Percentiles rank a stretch among this genome's conserved stretches.
phyloP scores from a whole-genome alignment of 805 yeast genomes.

The Soucietia sequanensis region DNA sequence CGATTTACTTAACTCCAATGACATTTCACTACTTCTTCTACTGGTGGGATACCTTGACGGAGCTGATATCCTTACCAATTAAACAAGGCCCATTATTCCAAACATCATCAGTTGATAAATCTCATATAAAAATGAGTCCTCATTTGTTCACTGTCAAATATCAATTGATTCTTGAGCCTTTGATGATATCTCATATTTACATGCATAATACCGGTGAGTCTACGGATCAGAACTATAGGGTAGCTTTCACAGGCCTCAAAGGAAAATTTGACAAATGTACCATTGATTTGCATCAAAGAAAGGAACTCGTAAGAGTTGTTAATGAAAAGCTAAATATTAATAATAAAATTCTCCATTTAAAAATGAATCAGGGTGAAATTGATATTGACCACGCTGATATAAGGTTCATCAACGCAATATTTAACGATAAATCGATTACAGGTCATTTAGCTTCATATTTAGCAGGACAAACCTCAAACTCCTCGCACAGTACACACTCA shows the following conservation, averaged over 20 bases:
- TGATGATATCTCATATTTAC: conserved; percentile 36
- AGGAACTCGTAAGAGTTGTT: conserved; percentile 33
- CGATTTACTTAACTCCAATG: conserved; percentile 39
- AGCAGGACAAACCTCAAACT: conserved; percentile 1
- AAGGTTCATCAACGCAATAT: conserved; percentile 61
- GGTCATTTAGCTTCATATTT: conserved; percentile 22
- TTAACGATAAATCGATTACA: conserved; percentile 50
- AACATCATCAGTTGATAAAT: conserved; percentile 13
- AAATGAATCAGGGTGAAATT: conserved; percentile 66
- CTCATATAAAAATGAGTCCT: conserved; percentile 35
- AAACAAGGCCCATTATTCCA: conserved; percentile 34
- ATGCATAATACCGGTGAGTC: conserved; percentile 25
- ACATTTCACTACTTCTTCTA: conserved; percentile 36
- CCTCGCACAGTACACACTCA: background rate
- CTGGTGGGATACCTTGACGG: conserved; percentile 42
- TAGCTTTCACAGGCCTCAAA: conserved; percentile 40
- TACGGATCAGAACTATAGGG: conserved; percentile 18
- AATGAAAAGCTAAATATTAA: conserved; percentile 36
- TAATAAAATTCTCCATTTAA: conserved; percentile 48
- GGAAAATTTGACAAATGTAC: conserved; percentile 31
- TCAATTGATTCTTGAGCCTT: conserved; percentile 38
- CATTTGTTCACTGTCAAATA: conserved; percentile 43
- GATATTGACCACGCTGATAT: conserved; percentile 69
- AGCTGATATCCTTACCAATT: conserved; percentile 33
- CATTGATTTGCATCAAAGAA: conserved; percentile 41